Evolutionary conservation across 257 asterid species (phyloP).

Genomic region (Echium plantagineum): DNA sequence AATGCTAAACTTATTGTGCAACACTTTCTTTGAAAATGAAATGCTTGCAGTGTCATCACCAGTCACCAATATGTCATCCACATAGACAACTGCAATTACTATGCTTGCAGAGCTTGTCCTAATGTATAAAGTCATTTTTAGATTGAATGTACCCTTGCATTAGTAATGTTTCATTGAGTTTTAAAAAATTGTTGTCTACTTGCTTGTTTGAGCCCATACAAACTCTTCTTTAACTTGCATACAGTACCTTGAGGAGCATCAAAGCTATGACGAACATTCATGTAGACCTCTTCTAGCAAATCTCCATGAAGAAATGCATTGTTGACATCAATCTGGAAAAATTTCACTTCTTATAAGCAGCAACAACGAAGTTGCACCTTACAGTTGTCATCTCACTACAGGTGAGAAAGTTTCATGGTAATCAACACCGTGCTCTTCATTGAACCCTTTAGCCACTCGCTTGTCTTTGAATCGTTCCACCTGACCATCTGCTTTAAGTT

Average conservation of each 20-base stretch:
- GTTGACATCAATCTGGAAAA: background rate
- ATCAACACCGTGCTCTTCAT: background rate
- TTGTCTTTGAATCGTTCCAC: background rate
- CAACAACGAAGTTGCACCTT: background rate
- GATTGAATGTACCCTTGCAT: background rate
- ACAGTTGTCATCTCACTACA: background rate
- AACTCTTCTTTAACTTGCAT: background rate
- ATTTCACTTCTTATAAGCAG: background rate
- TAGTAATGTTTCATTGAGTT: no score
- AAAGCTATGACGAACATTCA: background rate
- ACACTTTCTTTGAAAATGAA: no score
- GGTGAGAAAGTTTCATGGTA: background rate
- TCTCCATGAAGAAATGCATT: background rate
- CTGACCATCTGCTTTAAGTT: background rate
- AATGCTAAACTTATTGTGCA: no score
- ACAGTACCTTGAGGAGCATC: background rate
- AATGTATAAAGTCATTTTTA: background rate
- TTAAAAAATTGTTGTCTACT: background rate
- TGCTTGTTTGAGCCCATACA: constrained; percentile 1
- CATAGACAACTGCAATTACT: no score
- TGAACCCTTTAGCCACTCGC: background rate
- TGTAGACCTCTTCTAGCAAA: no score
- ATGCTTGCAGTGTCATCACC: no score
- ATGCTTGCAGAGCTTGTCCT: no score
- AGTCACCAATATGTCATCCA: no score